These are phyloP conservation scores for Teratosphaeriaceae sp. DNA, from an alignment of 2,329 filamentous ascomycete genomes.

Conservation along the genomic window DNA sequence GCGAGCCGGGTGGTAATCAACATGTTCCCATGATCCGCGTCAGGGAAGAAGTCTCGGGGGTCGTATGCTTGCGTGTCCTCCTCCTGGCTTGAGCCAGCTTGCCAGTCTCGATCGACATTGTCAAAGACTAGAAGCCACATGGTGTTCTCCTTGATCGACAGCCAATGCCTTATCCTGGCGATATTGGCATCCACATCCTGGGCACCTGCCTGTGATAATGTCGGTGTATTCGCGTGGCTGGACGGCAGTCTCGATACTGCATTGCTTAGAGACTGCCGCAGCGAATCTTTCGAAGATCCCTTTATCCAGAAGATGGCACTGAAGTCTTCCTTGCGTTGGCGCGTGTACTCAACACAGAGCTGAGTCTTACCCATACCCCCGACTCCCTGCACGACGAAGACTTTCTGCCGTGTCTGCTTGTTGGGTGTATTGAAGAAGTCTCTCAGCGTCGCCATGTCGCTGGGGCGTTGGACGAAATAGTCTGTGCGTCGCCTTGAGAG, in stretches of 20 bases:
- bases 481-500: constrained; percentile 6
- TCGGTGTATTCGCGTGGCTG: constrained; percentile 12
- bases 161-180: constrained; percentile 33
- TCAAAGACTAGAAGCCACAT: constrained; percentile 37
- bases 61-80: constrained; percentile 23
- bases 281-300: constrained; percentile 12
- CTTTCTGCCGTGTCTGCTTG: neutral
- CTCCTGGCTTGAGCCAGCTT: constrained; percentile 8
- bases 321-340: constrained; percentile 30
- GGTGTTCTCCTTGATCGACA: constrained; percentile 30
- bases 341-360: constrained; percentile 33
- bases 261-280: constrained; percentile 31
- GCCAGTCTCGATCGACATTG: constrained; percentile 37
- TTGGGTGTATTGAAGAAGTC: neutral
- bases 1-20: constrained; percentile 36
- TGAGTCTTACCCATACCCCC: constrained; percentile 35
- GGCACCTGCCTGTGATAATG: neutral
- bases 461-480: neutral
- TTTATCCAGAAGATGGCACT: constrained; percentile 41
- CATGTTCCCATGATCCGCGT: constrained; percentile 35
- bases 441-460: neutral
- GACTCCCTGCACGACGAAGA: constrained; percentile 30
- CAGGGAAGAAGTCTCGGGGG: constrained; percentile 28
- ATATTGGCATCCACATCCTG: constrained; percentile 23
- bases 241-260: constrained; percentile 25